Base-by-base conservation (phyloP, 306 rosid genomes). In the Acacia melanoxylon region DNA sequence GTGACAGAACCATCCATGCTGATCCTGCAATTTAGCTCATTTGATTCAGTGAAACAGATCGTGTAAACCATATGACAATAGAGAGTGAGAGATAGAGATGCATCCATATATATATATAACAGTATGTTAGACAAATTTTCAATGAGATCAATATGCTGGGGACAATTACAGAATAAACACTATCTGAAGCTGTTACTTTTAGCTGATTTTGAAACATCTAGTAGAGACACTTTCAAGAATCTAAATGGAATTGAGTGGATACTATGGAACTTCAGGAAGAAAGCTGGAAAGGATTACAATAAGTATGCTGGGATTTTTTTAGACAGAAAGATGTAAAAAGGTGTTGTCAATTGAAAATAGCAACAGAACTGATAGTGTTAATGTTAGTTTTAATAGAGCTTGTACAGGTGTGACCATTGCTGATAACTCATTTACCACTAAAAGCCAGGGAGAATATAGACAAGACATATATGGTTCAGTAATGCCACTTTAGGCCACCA, bases 1-100 rank as follows among this genome's bases (percentile, higher is more conserved):
- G 93, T 8, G 99, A 93, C 41, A 95, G 78, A 68, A 93, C 91
- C 98, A 89, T 87, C 99, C 99, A 95, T 20, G 99, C 99, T 3
- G 99, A 95, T 77, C 99, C 99, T 95, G 91, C 87, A 80, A 86
- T 61, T 66, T 51, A 80, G 78, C 75, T 20, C 42, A 54, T 76
- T 80, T 61, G 42, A 76, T 73, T 68, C 58, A 27, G 72, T 29
- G 11, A 63, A 63, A 27, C 69, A 63, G n/a, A 29, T 29, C 41
- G 29, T 63, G 69, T 0, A 29, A 63, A 63, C 17, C 41, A 58
- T 11, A 22, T 22, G 12, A 24, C 66, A 46, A 44, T 44, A 44
- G 10, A 11, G 48, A 44, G 14, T 0, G 48, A 10, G 48, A 44
- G 10, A 1, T 3, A 37, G 41, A 37, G 41, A 37, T 35, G 40